Evolutionary conservation across 2,329 filamentous ascomycete genomes (phyloP), one percentile per base, ranked within the genome.

Genomic region (Aspergillus sp.): DNA sequence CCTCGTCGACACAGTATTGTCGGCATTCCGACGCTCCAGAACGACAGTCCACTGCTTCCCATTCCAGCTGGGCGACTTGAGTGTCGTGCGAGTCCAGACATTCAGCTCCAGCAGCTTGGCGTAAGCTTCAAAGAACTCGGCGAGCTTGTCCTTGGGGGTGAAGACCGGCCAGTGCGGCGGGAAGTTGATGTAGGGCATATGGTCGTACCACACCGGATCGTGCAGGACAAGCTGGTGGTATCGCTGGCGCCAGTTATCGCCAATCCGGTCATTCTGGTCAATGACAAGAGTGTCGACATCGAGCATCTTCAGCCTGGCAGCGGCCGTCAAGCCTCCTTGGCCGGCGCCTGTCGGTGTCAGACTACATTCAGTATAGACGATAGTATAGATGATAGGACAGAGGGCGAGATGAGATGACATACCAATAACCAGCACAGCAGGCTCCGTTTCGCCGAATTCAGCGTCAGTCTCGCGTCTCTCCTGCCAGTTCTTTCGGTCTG

Each of bases 71-170:
- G 82, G 75, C 0, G 76, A 71, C 1, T 68, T 71, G 0, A 89
- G 64, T 2, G 75, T 79, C 0, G 85, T 85, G 9, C 72, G 74
- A 0, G 78, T 83, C 87, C 87, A 90, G 27, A 89, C 81, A 59
- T 90, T 88, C 39, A 90, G 79, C 63, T 90, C 88, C n/a, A 90
- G 77, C 0, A 84, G 71, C 5, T 76, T 81, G 1, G 82, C 87
- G 61, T 90, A 90, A 0, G 81, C 75, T 62, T 89, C 87, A 60
- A 90, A 86, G 73, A 84, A 90, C 41, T 89, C 85, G 2, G 80
- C 88, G 0, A 90, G 76, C 66, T 90, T 90, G 69, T 90, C 87
- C 66, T 89, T 90, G 6, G 87, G 86, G 0, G 87, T 89, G 69
- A 88, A 90, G 15, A 88, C 76, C 4, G 87, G 87, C 87, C 87